Evolutionary conservation across 768 basidiomycete genomes (phyloP).

Genomic region (Tremella fuciformis): DNA sequence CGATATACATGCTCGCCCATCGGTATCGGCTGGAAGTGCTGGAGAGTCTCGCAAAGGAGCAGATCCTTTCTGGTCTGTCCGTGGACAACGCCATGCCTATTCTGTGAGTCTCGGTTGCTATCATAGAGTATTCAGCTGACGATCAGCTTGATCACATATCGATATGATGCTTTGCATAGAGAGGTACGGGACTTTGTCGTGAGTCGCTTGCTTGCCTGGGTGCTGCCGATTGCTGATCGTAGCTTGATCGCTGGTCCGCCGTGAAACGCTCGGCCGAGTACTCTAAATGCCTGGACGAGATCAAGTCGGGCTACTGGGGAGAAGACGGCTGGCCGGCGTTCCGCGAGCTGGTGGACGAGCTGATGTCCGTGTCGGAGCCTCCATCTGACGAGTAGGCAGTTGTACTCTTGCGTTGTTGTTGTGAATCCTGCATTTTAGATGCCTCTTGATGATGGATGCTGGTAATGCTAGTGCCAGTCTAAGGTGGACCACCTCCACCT

Average conservation of each 20-base stretch:
- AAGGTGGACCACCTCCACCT: too few relatives aligned
- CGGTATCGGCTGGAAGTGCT: constrained; percentile 68
- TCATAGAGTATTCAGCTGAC: constrained; percentile 16
- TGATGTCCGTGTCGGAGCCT: not conserved
- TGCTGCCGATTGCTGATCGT: not conserved
- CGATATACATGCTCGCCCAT: constrained; percentile 73
- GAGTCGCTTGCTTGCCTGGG: not conserved
- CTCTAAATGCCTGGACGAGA: constrained; percentile 2
- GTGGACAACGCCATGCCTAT: constrained; percentile 66
- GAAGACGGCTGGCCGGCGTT: constrained; percentile 4
- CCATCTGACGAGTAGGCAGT: too few relatives aligned
- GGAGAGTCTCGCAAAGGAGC: constrained; percentile 66
- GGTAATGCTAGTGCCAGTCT: too few relatives aligned
- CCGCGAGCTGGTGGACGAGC: constrained; percentile 3
- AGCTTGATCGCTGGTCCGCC: constrained; percentile 1
- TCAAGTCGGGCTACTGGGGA: constrained; percentile 5
- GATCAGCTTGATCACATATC: constrained; percentile 19
- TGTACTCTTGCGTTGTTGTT: too few relatives aligned
- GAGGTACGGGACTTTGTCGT: constrained; percentile 65
- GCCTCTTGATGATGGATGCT: too few relatives aligned
- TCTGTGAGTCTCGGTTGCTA: constrained; percentile 53
- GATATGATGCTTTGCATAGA: constrained; percentile 19
- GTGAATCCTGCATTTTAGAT: too few relatives aligned
- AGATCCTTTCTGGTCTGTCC: constrained; percentile 68
- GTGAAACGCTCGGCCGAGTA: not conserved